Evolutionary conservation across 495 filamentous ascomycete genomes (phyloP).

Genomic region (Hyaloscypha bicolor): DNA sequence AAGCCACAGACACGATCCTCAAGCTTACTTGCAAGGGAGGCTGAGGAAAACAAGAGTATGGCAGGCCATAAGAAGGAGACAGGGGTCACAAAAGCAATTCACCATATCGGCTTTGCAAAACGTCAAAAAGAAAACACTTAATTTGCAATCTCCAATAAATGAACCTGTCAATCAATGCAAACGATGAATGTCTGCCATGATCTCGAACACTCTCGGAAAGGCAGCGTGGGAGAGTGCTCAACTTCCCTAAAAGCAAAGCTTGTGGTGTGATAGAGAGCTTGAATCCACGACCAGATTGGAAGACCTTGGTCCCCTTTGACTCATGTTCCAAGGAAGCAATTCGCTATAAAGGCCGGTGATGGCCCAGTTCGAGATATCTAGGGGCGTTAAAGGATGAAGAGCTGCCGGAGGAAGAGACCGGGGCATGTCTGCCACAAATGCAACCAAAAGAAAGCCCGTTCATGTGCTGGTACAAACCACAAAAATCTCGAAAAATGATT

Average conservation of each 20-base stretch:
- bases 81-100: not conserved
- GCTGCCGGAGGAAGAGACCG: too few relatives aligned
- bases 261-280: not conserved
- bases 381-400: too few relatives aligned
- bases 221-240: too few relatives aligned
- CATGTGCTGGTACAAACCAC: too few relatives aligned
- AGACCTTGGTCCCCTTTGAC: too few relatives aligned
- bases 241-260: not conserved
- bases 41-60: not conserved
- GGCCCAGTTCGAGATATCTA: too few relatives aligned
- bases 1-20: not conserved
- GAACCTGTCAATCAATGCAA: not conserved
- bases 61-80: not conserved
- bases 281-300: not conserved
- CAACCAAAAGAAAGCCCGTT: too few relatives aligned
- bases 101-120: not conserved
- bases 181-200: not conserved
- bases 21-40: not conserved
- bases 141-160: not conserved
- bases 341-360: too few relatives aligned
- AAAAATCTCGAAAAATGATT: too few relatives aligned
- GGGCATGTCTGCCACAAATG: too few relatives aligned
- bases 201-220: not conserved
- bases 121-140: not conserved
- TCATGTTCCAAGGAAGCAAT: too few relatives aligned